Evolutionary conservation across 768 basidiomycete genomes (phyloP), one percentile per base, ranked within the genome.

Genomic region (Trametes villosa): DNA sequence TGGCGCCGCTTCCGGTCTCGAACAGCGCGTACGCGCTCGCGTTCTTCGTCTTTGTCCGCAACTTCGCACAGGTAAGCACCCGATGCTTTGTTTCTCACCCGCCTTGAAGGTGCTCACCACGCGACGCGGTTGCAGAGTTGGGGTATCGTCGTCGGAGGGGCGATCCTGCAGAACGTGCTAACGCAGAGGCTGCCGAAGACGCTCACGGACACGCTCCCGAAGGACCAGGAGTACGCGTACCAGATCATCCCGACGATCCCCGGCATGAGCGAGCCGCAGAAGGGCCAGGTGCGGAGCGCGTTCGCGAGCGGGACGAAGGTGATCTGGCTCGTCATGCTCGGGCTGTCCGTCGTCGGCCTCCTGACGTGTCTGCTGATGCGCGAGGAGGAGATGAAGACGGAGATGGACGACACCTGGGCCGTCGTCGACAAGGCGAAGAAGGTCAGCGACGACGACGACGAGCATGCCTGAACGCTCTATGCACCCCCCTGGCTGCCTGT

Each of bases 81-180:
- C 8, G 8, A 30, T n/a, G 44, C 15, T 18, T 20, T n/a, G 8
- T 15, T 1, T 26, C 26, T 51, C 15, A 40, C 38, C 38, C 8
- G 11, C 57, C 30, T 18, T 2, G 30, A 3, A 9, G 13, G 17
- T 33, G 18, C 27, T 20, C 36, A 22, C 9, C 17, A 6, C 5
- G 9, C 18, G 36, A 38, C 36, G 15, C 36, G 36, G 18, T 15
- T 17, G 5, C 65, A 78, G 69, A 69, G 70, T 20, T 74, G 75
- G 66, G 79, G 78, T 15, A 71, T 79, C 53, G 68, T 71, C 13
- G 70, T 79, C 44, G 76, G 77, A 1, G 68, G 72, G 1, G 71
- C 75, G 0, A 65, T 78, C 49, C 66, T 80, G 5, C 74, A 77
- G 50, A 80, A 79, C 64, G 59, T 73, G 52, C 72, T 81, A 18